These are phyloP conservation scores for Petasospora rhodanensis DNA, from an alignment of 1,139 yeast species.

Conservation along the genomic window DNA sequence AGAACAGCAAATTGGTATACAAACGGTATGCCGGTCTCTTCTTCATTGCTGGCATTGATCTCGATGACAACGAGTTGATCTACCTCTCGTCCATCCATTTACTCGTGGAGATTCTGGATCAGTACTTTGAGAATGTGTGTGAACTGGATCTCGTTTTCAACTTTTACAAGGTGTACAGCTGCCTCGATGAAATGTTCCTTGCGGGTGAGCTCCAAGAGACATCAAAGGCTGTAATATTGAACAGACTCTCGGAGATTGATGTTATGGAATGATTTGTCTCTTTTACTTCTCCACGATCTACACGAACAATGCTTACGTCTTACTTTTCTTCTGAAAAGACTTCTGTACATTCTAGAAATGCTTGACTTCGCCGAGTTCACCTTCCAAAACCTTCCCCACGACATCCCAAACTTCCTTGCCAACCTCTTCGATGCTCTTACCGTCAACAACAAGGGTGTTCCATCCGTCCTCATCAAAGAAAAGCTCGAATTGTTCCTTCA, in stretches of 20 bases:
- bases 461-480: conserved; percentile 36
- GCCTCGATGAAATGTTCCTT: conserved; percentile 69
- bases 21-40: conserved; percentile 89
- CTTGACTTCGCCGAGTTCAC: conserved; percentile 10
- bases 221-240: conserved; percentile 53
- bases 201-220: conserved; percentile 81
- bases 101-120: conserved; percentile 83
- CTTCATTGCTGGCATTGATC: conserved; percentile 75
- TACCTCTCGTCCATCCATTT: conserved; percentile 83
- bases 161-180: conserved; percentile 65
- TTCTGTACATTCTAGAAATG: conserved; percentile 5
- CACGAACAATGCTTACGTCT: too few relatives aligned
- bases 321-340: too few relatives aligned
- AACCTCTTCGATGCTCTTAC: conserved; percentile 54
- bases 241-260: conserved; percentile 37
- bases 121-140: conserved; percentile 86
- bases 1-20: conserved; percentile 69
- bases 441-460: conserved; percentile 48
- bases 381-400: conserved; percentile 15
- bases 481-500: conserved; percentile 52
- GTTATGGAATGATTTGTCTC: conserved; percentile 19
- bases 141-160: conserved; percentile 87
- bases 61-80: conserved; percentile 71
- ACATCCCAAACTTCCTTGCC: conserved; percentile 24
- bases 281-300: background rate